Conservation (phyloP, 2,329 filamentous ascomycete genomes). For the Hypoxylon sp. region DNA sequence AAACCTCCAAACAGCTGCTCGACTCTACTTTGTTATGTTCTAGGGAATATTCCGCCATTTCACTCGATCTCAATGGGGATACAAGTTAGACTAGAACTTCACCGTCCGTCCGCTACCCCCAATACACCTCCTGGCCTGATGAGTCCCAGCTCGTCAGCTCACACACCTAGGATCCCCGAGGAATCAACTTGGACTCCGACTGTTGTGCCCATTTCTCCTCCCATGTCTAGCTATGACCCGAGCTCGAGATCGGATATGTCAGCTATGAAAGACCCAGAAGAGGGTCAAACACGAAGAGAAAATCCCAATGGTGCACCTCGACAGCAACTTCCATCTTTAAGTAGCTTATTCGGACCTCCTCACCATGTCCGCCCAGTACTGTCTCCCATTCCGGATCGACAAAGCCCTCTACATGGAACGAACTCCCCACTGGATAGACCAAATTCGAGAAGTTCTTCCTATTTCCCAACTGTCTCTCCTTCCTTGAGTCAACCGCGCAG, state of each 20-base stretch:
- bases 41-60: conserved; percentile 39
- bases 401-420: conserved; percentile 59
- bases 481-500: conserved; percentile 63
- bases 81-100: conserved; percentile 66
- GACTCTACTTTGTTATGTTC: conserved; percentile 41
- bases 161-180: conserved; percentile 63
- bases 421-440: conserved; percentile 65
- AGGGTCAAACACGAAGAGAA: conserved; percentile 57
- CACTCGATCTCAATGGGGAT: conserved; percentile 67
- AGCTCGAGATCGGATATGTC: conserved; percentile 62
- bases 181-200: conserved; percentile 63
- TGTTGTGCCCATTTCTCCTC: conserved; percentile 63
- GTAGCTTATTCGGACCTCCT: conserved; percentile 69
- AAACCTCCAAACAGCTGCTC: conserved; percentile 24
- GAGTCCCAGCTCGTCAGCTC: conserved; percentile 66
- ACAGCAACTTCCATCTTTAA: conserved; percentile 70
- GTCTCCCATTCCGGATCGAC: conserved; percentile 64
- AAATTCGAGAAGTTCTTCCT: conserved; percentile 60
- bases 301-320: conserved; percentile 53
- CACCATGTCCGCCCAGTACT: conserved; percentile 61
- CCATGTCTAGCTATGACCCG: conserved; percentile 73
- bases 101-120: conserved; percentile 65
- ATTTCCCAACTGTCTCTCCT: conserved; percentile 61
- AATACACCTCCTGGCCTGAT: conserved; percentile 68
- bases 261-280: conserved; percentile 58